These are phyloP conservation scores for Fusarium proliferatum DNA, from an alignment of 2,329 filamentous ascomycete species.

Conservation along the genomic window DNA sequence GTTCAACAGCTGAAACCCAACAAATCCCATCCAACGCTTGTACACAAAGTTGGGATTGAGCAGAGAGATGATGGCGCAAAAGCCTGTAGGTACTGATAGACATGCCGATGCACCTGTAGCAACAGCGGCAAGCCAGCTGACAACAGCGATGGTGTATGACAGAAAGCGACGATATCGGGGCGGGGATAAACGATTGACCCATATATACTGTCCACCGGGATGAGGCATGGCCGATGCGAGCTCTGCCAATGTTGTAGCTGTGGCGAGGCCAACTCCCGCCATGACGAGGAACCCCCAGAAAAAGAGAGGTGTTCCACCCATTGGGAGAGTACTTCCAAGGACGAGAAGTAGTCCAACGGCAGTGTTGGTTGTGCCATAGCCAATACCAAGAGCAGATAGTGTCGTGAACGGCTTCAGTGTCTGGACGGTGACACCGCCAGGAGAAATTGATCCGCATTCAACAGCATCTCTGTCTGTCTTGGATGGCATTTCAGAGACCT, in stretches of 20 bases:
- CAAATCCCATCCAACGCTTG: constrained; percentile 6
- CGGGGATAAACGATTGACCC: not conserved
- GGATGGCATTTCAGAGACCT: not conserved
- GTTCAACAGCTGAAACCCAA: constrained; percentile 3
- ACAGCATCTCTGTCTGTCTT: not conserved
- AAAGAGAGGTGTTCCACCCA: constrained; percentile 7
- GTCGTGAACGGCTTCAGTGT: constrained; percentile 5
- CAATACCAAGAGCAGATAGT: constrained; percentile 2
- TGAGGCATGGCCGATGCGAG: constrained; percentile 6
- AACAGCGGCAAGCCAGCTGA: constrained; percentile 3
- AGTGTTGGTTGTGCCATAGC: constrained; percentile 11
- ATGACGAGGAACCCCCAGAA: constrained; percentile 5
- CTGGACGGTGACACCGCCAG: not conserved
- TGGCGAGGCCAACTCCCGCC: not conserved
- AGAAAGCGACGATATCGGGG: not conserved
- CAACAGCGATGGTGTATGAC: not conserved
- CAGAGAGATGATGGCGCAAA: not conserved
- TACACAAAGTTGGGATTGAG: not conserved
- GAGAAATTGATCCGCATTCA: not conserved
- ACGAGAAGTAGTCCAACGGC: constrained; percentile 9
- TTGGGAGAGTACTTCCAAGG: constrained; percentile 4
- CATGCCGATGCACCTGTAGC: constrained; percentile 1
- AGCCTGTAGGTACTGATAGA: not conserved
- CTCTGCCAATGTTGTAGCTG: not conserved
- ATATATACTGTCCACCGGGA: constrained; percentile 5